Evolutionary conservation across 345 rosid species (phyloP).

Genomic region (Lagerstroemia speciosa): DNA sequence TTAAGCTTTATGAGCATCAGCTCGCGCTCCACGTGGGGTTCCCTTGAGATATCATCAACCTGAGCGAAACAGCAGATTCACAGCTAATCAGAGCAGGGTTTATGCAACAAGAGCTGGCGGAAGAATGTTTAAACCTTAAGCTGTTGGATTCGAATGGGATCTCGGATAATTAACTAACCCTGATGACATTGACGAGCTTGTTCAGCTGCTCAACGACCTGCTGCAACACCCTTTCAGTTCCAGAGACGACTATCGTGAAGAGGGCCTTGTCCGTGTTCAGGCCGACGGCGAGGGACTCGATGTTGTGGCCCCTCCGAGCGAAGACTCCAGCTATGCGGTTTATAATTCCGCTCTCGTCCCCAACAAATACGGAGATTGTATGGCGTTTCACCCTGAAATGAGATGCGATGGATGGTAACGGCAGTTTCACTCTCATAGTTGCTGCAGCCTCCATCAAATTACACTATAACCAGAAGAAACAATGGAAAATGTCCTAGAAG

Average conservation of each 20-base stretch:
- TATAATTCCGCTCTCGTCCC: constrained; percentile 97
- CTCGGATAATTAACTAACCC: constrained; percentile 28
- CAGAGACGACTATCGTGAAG: constrained; percentile 84
- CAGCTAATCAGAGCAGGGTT: not conserved
- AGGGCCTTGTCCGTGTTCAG: constrained; percentile 84
- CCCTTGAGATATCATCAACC: constrained; percentile 89
- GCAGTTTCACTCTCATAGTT: not conserved
- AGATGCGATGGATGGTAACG: not conserved
- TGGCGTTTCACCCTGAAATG: constrained; percentile 61
- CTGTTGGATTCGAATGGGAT: not conserved
- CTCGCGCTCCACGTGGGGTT: constrained; percentile 59
- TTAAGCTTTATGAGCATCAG: constrained; percentile 22
- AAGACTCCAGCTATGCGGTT: constrained; percentile 95
- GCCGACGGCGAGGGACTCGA: constrained; percentile 95
- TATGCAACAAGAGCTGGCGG: not conserved
- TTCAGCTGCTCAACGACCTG: constrained; percentile 91
- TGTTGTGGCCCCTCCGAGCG: constrained; percentile 93
- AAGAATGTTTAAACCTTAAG: not conserved
- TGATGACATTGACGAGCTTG: constrained; percentile 90
- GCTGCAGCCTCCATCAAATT: not conserved
- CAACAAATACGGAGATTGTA: constrained; percentile 85
- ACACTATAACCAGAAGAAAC: not conserved
- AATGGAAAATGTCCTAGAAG: not conserved
- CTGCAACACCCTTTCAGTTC: constrained; percentile 66
- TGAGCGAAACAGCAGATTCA: constrained; percentile 11